Evolutionary conservation across 140 eudicot species (phyloP), one percentile per base, ranked within the genome.

Genomic region (Oenanthe javanica): DNA sequence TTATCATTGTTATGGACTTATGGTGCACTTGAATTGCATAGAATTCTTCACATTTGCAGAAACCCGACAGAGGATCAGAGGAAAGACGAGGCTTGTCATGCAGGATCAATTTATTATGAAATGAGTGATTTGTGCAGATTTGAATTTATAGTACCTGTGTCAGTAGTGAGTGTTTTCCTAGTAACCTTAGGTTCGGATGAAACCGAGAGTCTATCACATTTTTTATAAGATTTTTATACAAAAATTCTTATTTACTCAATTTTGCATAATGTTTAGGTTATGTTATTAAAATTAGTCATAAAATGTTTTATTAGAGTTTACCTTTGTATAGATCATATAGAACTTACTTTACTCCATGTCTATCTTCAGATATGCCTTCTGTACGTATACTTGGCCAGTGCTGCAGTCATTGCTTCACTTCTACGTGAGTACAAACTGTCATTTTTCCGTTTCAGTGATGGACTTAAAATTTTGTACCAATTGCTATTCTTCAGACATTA

Each of bases 361-460:
- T 25, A 63, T 38, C 12, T 76, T 79, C 86, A 90, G 96, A 89
- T 85, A 0, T 82, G 86, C 47, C 52, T 87, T 2, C 72, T 75
- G 69, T 86, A 76, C 52, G 81, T 87, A 11, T 90, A 88, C 79
- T 59, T 88, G 85, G 96, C 91, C 9, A 59, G 87, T 54, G 89
- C 84, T 18, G 49, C 87, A 23, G 91, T 93, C 43, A 81, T 84
- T 47, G 88, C 87, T 72, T 80, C 92, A 54, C 11, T 80, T 38
- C 76, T 88, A 61, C 89, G 91, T 88, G 82, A 85, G 91, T 83
- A 8, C 42, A 36, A 21, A 45, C 31, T 46, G 31, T 52, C 9
- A 8, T 18, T 16, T 9, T 36, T 48, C 6, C 1, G 0, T 64
- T 69, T 63, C 77, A 52, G 36, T 77, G 9, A 79, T 77, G 57